These are phyloP conservation scores for Lagenidium giganteum DNA, from an alignment of 352 stramenopile species.

Conservation along the genomic window DNA sequence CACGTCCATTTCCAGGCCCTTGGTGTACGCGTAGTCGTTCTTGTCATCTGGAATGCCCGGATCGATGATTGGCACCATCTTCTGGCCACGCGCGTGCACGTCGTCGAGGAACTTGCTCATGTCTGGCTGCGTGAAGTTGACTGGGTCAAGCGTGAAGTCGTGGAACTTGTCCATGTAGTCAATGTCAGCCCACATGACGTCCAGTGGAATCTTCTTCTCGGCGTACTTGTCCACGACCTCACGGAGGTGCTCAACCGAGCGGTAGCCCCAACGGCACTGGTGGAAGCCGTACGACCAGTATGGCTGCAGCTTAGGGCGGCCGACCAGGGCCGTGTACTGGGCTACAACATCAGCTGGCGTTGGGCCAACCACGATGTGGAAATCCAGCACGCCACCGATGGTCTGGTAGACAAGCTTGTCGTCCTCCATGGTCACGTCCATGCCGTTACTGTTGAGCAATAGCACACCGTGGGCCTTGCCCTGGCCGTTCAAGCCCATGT, in stretches of 20 bases:
- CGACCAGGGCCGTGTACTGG: conserved; percentile 52
- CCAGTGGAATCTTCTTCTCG: conserved; percentile 31
- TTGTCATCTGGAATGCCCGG: conserved; percentile 66
- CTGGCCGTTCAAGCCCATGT: conserved; percentile 27
- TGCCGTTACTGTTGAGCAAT: conserved; percentile 52
- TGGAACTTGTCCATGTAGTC: conserved; percentile 47
- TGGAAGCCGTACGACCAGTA: conserved; percentile 71
- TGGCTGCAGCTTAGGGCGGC: conserved; percentile 37
- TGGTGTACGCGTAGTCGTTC: conserved; percentile 44
- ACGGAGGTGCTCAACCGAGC: conserved; percentile 13
- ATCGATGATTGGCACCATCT: conserved; percentile 82
- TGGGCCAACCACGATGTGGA: conserved; percentile 45
- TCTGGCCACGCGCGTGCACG: conserved; percentile 46
- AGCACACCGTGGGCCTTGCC: conserved; percentile 40
- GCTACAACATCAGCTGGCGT: conserved; percentile 28
- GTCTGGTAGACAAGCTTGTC: conserved; percentile 35
- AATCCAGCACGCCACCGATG: conserved; percentile 48
- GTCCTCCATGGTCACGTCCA: conserved; percentile 45
- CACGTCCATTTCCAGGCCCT: conserved; percentile 52
- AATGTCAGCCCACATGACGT: conserved; percentile 55
- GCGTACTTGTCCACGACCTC: conserved; percentile 29
- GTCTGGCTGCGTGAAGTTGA: conserved; percentile 30
- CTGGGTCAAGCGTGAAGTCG: conserved; percentile 52
- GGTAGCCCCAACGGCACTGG: conserved; percentile 46
- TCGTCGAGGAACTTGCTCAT: conserved; percentile 34